Percentiles rank a stretch among this genome's conserved stretches.
Conservation (phyloP, 306 rosid genomes). For the Medicago arabica region DNA sequence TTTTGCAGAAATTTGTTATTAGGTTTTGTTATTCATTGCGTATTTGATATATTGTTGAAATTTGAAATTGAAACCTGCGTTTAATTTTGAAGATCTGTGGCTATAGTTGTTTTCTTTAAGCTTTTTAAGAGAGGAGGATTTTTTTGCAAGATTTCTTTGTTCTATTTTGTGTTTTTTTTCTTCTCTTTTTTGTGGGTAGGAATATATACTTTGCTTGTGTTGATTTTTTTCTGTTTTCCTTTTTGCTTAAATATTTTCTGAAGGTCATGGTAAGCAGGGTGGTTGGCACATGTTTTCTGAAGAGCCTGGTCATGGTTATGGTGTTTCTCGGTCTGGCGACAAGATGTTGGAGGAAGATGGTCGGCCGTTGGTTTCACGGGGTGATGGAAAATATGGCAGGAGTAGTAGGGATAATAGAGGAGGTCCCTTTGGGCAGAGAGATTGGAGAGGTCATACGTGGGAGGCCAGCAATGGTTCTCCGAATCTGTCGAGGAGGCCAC, state of each 20-base stretch:
- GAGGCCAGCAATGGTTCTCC: conserved; percentile 60
- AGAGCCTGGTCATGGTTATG: conserved; percentile 82
- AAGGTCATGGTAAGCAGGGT: conserved; percentile 98
- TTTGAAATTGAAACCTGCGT: neutral
- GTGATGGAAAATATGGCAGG: conserved; percentile 81
- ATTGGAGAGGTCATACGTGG: conserved; percentile 73
- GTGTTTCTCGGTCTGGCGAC: conserved; percentile 69
- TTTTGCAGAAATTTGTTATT: neutral
- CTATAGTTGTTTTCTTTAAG: neutral
- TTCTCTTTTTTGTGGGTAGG: conserved; percentile 24
- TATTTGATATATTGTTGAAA: neutral
- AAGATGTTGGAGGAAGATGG: conserved; percentile 75
- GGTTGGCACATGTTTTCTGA: conserved; percentile 87
- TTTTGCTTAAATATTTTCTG: conserved; percentile 56
- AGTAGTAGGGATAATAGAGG: conserved; percentile 74
- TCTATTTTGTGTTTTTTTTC: too few relatives aligned
- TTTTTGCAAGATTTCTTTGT: neutral
- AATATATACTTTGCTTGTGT: conserved; percentile 55
- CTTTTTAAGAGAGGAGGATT: neutral
- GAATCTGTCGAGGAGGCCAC: conserved; percentile 58
- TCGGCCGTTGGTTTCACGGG: conserved; percentile 65
- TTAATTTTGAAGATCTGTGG: conserved; percentile 50
- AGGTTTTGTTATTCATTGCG: conserved; percentile 21
- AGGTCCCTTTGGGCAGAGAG: conserved; percentile 72
- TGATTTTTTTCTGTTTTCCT: conserved; percentile 45